Evolutionary conservation across 192 early-diverging fungal species (phyloP).

Genomic region (Umbelopsis sp.): DNA sequence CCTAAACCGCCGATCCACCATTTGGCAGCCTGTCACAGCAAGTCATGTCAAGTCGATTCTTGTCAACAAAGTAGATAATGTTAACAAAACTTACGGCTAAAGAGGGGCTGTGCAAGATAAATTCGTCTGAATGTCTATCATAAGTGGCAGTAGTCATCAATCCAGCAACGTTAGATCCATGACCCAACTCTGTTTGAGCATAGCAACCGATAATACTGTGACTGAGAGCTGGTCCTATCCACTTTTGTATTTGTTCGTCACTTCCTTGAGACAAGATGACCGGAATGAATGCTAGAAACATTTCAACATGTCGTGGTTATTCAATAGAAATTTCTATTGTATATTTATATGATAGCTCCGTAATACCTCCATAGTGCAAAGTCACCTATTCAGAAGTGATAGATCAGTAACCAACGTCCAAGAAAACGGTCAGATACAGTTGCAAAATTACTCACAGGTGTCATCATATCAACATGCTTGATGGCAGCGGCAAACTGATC

Average conservation of each 20-base stretch:
- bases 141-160: slow-evolving; percentile 81
- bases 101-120: slow-evolving; percentile 73
- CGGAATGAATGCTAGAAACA: slow-evolving; percentile 73
- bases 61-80: neutral
- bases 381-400: slow-evolving; percentile 17
- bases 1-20: slow-evolving; percentile 87
- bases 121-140: slow-evolving; percentile 73
- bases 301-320: slow-evolving; percentile 37
- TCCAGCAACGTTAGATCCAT: slow-evolving; percentile 74
- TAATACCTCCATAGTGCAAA: slow-evolving; percentile 39
- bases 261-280: slow-evolving; percentile 72
- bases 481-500: slow-evolving; percentile 30
- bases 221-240: slow-evolving; percentile 64
- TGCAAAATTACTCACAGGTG: slow-evolving; percentile 30
- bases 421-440: neutral
- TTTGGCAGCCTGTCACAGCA: slow-evolving; percentile 46
- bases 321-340: too few species aligned
- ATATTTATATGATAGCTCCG: neutral
- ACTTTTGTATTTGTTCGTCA: slow-evolving; percentile 71
- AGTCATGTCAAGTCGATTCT: neutral
- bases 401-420: neutral
- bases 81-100: slow-evolving; percentile 25
- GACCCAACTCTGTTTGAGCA: slow-evolving; percentile 83
- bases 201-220: slow-evolving; percentile 84
- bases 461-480: slow-evolving; percentile 44